Evolutionary conservation across 2,329 filamentous ascomycete genomes (phyloP).

Genomic region (Xylaria sp.): DNA sequence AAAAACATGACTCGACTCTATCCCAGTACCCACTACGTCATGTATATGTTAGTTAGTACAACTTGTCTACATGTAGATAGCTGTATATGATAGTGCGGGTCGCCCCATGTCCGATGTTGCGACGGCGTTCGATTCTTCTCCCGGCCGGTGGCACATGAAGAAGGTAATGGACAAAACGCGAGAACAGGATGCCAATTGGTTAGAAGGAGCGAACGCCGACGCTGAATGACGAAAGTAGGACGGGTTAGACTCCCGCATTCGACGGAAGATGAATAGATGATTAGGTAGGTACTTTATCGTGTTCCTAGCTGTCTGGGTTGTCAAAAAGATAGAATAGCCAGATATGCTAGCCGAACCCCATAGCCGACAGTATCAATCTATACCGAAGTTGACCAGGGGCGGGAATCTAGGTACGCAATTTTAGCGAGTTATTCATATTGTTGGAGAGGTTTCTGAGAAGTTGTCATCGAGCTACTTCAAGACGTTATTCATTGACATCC

Average conservation of each 20-base stretch:
- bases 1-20: slow-evolving; percentile 1
- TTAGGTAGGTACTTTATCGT: neutral
- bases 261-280: neutral
- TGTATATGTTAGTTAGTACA: slow-evolving; percentile 19
- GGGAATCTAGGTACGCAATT: neutral
- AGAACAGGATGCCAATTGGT: slow-evolving; percentile 7
- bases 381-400: neutral
- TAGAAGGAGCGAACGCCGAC: neutral
- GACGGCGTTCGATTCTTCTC: slow-evolving; percentile 10
- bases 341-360: slow-evolving; percentile 2
- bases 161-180: slow-evolving; percentile 4
- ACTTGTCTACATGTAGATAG: slow-evolving; percentile 18
- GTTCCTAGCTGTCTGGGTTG: neutral
- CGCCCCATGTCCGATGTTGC: slow-evolving; percentile 20
- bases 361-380: neutral
- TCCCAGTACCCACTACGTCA: slow-evolving; percentile 24
- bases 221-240: neutral
- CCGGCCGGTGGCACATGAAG: neutral
- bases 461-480: slow-evolving; percentile 26
- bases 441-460: slow-evolving; percentile 15
- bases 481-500: slow-evolving; percentile 13
- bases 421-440: neutral
- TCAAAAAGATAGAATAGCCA: slow-evolving; percentile 14
- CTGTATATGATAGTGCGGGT: slow-evolving; percentile 26
- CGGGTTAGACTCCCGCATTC: neutral